phyloP scores from a whole-genome alignment of 176 grass and related monocot genomes.

The Triticum turgidum region DNA sequence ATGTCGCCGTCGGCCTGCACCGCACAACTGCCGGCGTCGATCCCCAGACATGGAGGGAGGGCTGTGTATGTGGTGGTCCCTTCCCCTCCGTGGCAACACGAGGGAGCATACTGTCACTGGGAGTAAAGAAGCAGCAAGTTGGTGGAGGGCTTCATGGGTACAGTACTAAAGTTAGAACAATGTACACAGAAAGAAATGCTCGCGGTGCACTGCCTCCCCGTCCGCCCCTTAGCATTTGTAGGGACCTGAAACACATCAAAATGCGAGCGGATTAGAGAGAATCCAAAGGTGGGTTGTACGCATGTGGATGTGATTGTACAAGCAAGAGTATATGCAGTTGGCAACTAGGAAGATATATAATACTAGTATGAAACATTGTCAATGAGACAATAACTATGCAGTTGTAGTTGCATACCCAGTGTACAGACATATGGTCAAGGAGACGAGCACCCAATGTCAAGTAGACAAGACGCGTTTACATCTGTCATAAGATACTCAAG shows the following conservation, averaged over 20 bases:
- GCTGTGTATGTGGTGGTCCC: background rate
- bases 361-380: constrained; percentile 12
- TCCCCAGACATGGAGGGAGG: constrained; percentile 24
- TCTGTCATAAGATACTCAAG: background rate
- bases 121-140: constrained; percentile 29
- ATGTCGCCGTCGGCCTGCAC: constrained; percentile 7
- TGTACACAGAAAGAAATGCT: constrained; percentile 28
- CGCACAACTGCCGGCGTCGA: constrained; percentile 8
- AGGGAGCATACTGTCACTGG: background rate
- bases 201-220: background rate
- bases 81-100: background rate
- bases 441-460: background rate
- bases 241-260: constrained; percentile 50
- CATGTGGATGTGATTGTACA: constrained; percentile 45
- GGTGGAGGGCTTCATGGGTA: constrained; percentile 26
- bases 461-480: background rate
- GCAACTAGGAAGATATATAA: constrained; percentile 20
- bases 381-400: constrained; percentile 1
- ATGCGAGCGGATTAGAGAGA: constrained; percentile 34
- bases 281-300: constrained; percentile 54
- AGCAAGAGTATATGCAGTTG: constrained; percentile 40
- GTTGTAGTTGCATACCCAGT: background rate
- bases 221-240: constrained; percentile 1
- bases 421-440: background rate
- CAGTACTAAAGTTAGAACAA: constrained; percentile 30